phyloP scores from a whole-genome alignment of 2,329 filamentous ascomycete genomes.

The Fusarium tjaetaba region DNA sequence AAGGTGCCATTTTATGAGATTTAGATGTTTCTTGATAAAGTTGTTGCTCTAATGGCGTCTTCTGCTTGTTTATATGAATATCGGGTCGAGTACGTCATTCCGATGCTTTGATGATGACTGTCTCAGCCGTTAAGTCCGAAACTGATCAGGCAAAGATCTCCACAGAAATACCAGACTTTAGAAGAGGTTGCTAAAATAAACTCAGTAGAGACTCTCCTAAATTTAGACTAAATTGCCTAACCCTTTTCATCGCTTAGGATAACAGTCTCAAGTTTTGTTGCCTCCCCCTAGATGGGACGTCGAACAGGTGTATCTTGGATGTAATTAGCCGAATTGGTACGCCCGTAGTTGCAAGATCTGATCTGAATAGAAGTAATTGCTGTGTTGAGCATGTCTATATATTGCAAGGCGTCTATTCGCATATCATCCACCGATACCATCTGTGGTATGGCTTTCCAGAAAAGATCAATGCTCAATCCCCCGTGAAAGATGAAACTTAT shows the following conservation, averaged over 20 bases:
- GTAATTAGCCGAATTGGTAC: too few species aligned
- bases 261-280: too few species aligned
- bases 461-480: too few species aligned
- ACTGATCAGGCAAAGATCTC: neutral
- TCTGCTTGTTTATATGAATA: neutral
- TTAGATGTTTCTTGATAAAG: neutral
- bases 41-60: fast-evolving
- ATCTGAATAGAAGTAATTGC: neutral
- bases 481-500: fast-evolving
- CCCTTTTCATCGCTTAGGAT: too few species aligned
- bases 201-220: too few species aligned
- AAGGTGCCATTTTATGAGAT: conserved; percentile 53
- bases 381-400: neutral
- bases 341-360: too few species aligned
- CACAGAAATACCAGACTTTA: neutral
- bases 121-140: neutral
- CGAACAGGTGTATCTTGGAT: fast-evolving
- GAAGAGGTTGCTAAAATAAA: too few species aligned
- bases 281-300: neutral
- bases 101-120: neutral
- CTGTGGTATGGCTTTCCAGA: fast-evolving
- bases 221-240: too few species aligned
- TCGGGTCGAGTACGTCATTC: conserved; percentile 12
- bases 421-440: neutral
- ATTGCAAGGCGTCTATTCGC: neutral